Base-by-base conservation (phyloP, 140 eudicot genomes). In the Stevia rebaudiana region DNA sequence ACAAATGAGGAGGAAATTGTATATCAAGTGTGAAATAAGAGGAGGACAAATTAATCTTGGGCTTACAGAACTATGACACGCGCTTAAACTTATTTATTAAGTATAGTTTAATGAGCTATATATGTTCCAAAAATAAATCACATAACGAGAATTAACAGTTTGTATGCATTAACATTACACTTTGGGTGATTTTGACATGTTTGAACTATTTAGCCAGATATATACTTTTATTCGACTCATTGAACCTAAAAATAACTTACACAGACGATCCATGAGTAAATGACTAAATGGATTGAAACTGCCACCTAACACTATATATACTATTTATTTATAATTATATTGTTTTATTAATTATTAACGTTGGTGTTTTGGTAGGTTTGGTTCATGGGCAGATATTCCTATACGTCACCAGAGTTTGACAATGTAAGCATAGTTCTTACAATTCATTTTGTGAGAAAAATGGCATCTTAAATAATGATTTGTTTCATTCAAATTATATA, bases 311-410 rank as follows among this genome's bases (percentile, higher is more conserved):
- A 42, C 28, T 57, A 33, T 35, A n/a, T n/a, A n/a, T n/a, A n/a
- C n/a, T n/a, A n/a, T n/a, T n/a, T n/a, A n/a, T n/a, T n/a, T n/a
- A n/a, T n/a, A n/a, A n/a, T n/a, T n/a, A n/a, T n/a, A n/a, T n/a
- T 42, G 41, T 51, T 41, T 58, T 15, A 44, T 42, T n/a, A 11
- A 8, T 40, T 6, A 33, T 33, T 33, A 3, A 8, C 4, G 4
- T 6, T 62, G 54, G 1, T 53, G 48, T 50, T 55, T 72, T 78
- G 33, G 39, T 79, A 87, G 95, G 84, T 87, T 46, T 81, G 88
- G 84, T 87, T 81, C 80, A 87, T 84, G 94, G 92, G 95, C 22
- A 80, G 79, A 72, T 79, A 72, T 62, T 83, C 88, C 30, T 84
- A 87, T 66, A 77, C 79, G 78, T 81, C 95, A 76, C 67, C 88